phyloP scores from a whole-genome alignment of 176 grass and related monocot species.

The Oryza brachyantha region DNA sequence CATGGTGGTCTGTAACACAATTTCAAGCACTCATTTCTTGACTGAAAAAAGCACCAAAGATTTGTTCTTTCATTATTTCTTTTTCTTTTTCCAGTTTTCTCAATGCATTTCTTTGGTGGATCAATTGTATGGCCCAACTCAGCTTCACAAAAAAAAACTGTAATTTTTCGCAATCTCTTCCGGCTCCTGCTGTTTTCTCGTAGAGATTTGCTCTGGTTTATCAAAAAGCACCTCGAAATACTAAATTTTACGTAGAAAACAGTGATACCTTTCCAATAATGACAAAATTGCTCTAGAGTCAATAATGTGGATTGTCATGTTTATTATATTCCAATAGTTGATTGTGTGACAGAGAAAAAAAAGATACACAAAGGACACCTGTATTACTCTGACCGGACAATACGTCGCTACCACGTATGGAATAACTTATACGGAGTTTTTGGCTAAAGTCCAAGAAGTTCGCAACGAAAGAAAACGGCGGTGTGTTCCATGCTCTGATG shows the following conservation, averaged over 20 bases:
- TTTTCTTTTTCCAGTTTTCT: slow-evolving; percentile 60
- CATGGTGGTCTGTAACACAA: slow-evolving; percentile 24
- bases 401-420: too few species aligned
- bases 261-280: too few species aligned
- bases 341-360: too few species aligned
- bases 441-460: background rate
- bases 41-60: slow-evolving; percentile 40
- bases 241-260: too few species aligned
- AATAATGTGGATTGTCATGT: too few species aligned
- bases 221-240: too few species aligned
- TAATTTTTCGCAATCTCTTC: slow-evolving; percentile 23
- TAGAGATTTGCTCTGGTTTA: too few species aligned
- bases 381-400: background rate
- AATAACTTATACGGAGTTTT: too few species aligned
- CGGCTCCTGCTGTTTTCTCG: background rate
- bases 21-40: slow-evolving; percentile 40
- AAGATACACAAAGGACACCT: too few species aligned
- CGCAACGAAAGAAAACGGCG: background rate
- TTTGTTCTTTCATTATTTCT: slow-evolving; percentile 65
- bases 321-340: too few species aligned
- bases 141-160: slow-evolving; percentile 25
- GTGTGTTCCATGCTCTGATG: background rate
- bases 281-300: too few species aligned
- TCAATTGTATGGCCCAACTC: slow-evolving; percentile 27
- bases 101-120: slow-evolving; percentile 34